Conservation (phyloP, 768 basidiomycete genomes). For the Leccinum boreale region DNA sequence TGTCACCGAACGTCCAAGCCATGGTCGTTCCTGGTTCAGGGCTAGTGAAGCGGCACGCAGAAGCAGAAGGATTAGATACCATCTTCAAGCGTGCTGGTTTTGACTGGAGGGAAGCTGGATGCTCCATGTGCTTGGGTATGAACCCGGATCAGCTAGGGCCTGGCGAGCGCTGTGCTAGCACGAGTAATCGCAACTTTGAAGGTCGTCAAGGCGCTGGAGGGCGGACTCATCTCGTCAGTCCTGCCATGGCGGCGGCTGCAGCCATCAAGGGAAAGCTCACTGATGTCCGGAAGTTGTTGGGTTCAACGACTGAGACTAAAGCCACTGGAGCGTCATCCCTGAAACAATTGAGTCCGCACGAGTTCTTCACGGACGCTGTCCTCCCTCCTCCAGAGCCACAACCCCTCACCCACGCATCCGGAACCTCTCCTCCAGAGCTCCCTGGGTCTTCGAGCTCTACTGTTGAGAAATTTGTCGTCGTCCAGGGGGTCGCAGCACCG, state of each 20-base stretch:
- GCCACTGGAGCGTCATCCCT: conserved; percentile 48
- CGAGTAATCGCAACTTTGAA: conserved; percentile 92
- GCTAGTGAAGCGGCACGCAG: conserved; percentile 85
- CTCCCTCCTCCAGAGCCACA: conserved; percentile 52
- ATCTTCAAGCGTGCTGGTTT: conserved; percentile 90
- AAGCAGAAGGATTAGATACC: conserved; percentile 82
- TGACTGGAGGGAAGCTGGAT: conserved; percentile 94
- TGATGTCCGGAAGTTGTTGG: conserved; percentile 77
- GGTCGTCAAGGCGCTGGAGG: conserved; percentile 87
- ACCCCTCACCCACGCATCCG: conserved; percentile 32
- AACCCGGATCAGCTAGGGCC: conserved; percentile 88
- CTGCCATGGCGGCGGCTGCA: conserved; percentile 91
- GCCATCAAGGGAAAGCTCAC: conserved; percentile 82
- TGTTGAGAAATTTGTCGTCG: conserved; percentile 60
- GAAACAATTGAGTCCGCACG: conserved; percentile 67
- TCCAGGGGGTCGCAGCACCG: conserved; percentile 79
- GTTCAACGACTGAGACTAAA: conserved; percentile 39
- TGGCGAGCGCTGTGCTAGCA: conserved; percentile 84
- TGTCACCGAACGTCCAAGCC: conserved; percentile 71
- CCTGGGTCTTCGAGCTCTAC: conserved; percentile 46
- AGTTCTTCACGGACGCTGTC: conserved; percentile 74
- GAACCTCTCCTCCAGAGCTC: conserved; percentile 29
- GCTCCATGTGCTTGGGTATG: conserved; percentile 97
- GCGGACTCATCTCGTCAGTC: conserved; percentile 83
- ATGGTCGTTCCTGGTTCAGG: conserved; percentile 95